Evolutionary conservation across 1,284 basidiomycete genomes (phyloP).

Genomic region (Fomes fomentarius): DNA sequence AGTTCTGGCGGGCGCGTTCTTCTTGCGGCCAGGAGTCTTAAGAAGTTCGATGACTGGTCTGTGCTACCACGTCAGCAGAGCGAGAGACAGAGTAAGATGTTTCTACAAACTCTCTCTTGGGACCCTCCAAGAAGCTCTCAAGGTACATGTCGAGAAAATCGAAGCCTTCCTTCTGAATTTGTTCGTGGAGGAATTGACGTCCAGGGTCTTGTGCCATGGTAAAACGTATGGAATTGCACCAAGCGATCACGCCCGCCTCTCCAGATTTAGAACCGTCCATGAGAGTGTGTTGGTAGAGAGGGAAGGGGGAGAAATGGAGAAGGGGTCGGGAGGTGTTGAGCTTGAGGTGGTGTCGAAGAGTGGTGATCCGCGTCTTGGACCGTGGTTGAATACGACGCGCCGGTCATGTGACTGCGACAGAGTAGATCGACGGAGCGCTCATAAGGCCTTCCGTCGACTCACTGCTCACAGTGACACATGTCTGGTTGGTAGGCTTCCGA

Average conservation of each 20-base stretch:
- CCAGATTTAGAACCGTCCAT: conserved; percentile 32
- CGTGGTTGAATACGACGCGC: conserved; percentile 22
- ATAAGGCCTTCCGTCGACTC: too few species aligned
- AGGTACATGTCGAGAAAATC: conserved; percentile 79
- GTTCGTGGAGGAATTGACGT: conserved; percentile 67
- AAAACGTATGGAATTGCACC: conserved; percentile 67
- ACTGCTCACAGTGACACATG: too few species aligned
- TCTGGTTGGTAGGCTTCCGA: too few species aligned
- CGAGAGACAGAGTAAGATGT: background rate
- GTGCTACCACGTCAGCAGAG: conserved; percentile 1
- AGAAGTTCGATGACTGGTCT: conserved; percentile 80
- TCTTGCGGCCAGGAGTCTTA: conserved; percentile 79
- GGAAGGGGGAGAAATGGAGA: background rate
- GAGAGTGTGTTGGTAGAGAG: background rate
- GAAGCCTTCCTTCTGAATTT: conserved; percentile 74
- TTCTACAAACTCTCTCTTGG: conserved; percentile 60
- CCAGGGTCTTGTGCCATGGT: conserved; percentile 75
- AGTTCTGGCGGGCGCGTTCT: conserved; percentile 52
- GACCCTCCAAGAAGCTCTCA: conserved; percentile 67
- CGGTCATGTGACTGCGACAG: conserved; percentile 17
- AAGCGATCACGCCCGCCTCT: conserved; percentile 45
- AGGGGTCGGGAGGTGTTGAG: background rate
- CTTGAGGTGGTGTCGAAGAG: conserved; percentile 4
- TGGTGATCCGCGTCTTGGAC: conserved; percentile 1
- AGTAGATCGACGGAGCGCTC: too few species aligned